Conservation (phyloP, 192 early-diverging fungal species). For the Gamsiella multidivaricata region DNA sequence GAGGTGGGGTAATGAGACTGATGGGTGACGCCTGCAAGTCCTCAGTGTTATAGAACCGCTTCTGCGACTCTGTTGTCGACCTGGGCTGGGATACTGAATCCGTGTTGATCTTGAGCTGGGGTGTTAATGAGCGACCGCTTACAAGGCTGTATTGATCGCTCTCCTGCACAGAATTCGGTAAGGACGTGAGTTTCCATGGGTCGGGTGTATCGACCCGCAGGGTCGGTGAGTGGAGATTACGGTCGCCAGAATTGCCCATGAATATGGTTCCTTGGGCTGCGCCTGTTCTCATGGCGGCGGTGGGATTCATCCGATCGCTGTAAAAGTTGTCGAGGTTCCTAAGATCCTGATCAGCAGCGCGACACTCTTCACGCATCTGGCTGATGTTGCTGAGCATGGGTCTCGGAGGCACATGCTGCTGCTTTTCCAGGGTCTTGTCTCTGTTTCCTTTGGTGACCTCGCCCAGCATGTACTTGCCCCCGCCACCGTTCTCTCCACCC, state of each 20-base stretch:
- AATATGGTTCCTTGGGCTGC: background rate
- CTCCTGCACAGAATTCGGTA: too few species aligned
- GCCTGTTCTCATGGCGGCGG: background rate
- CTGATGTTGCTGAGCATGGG: background rate
- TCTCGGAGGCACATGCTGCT: background rate
- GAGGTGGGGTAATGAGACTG: conserved; percentile 16
- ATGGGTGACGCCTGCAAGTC: conserved; percentile 14
- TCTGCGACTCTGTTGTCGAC: background rate
- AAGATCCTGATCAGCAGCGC: too few species aligned
- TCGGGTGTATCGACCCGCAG: too few species aligned
- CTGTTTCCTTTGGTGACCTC: conserved; percentile 12
- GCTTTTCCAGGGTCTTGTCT: background rate
- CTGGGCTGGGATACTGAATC: background rate
- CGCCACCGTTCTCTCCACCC: background rate
- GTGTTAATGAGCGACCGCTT: conserved; percentile 1
- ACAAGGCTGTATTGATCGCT: background rate
- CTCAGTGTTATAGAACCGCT: conserved; percentile 20
- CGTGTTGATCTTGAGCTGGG: conserved; percentile 17
- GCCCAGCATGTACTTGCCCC: conserved; percentile 7
- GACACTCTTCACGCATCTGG: too few species aligned
- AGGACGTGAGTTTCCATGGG: too few species aligned
- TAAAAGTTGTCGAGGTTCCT: too few species aligned
- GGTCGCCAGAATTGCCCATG: too few species aligned
- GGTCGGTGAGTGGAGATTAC: too few species aligned
- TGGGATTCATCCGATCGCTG: too few species aligned